These are phyloP conservation scores for Chaetomiaceae sp. DNA, from an alignment of 2,329 filamentous ascomycete species.

Conservation along the genomic window DNA sequence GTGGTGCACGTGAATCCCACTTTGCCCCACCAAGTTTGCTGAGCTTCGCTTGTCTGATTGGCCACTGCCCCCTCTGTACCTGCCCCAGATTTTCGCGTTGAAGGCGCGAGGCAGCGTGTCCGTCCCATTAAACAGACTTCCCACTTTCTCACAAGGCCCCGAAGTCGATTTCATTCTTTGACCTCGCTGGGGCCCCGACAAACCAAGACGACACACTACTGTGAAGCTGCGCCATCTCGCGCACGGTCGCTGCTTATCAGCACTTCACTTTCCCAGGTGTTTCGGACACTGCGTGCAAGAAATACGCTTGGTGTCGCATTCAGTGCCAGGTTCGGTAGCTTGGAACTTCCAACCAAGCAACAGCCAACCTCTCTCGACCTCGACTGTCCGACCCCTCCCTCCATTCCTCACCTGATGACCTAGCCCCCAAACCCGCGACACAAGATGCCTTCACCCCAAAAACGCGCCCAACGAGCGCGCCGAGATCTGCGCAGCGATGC, in stretches of 20 bases:
- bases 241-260: neutral
- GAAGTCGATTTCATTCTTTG: too few species aligned
- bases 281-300: neutral
- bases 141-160: too few species aligned
- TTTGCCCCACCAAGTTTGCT: slow-evolving; percentile 7
- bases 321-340: slow-evolving; percentile 1
- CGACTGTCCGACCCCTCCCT: slow-evolving; percentile 5
- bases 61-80: slow-evolving; percentile 12
- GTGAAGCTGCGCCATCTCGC: neutral
- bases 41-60: too few species aligned
- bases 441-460: slow-evolving; percentile 32
- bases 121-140: too few species aligned
- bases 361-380: slow-evolving; percentile 8
- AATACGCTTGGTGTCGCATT: slow-evolving; percentile 13
- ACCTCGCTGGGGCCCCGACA: neutral
- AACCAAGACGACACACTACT: neutral
- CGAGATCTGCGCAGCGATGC: slow-evolving; percentile 33
- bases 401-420: slow-evolving; percentile 16
- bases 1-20: slow-evolving; percentile 24
- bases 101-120: too few species aligned
- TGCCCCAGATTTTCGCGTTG: slow-evolving; percentile 27
- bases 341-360: too few species aligned
- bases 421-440: too few species aligned
- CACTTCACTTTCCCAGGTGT: neutral
- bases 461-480: slow-evolving; percentile 32